Percentiles rank a stretch among this genome's conserved stretches.
Conservation (phyloP, 106 monocot species). For the Dendrobium huoshanense region DNA sequence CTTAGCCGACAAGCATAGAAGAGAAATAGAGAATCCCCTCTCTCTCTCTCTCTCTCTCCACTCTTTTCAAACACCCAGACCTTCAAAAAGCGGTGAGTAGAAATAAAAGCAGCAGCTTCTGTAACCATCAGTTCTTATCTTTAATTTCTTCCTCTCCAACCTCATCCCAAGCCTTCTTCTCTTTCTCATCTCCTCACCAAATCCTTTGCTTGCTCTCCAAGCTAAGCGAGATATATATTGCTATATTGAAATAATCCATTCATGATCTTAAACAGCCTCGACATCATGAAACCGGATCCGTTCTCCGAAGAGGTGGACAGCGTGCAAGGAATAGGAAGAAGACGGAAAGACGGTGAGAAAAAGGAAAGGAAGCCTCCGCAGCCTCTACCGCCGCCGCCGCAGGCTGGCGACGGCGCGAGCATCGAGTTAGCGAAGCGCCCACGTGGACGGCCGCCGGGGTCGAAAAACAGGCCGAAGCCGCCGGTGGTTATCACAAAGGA, state of each 20-base stretch:
- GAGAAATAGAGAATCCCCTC: too few relatives aligned
- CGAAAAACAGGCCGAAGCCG: slow-evolving; percentile 49
- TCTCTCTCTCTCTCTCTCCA: too few relatives aligned
- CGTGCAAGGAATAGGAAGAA: not conserved
- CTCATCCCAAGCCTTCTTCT: not conserved
- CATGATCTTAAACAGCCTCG: slow-evolving; percentile 1
- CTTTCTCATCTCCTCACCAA: not conserved
- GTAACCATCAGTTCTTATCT: not conserved
- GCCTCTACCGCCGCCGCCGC: not conserved
- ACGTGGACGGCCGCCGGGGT: slow-evolving; percentile 39
- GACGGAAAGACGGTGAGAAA: not conserved
- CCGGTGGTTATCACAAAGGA: slow-evolving; percentile 27
- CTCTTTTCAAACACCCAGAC: too few relatives aligned
- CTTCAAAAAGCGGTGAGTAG: too few relatives aligned
- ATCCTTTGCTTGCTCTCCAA: not conserved
- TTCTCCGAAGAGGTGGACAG: slow-evolving; percentile 5
- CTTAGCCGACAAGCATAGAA: too few relatives aligned
- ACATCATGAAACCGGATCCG: not conserved
- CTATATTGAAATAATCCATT: not conserved
- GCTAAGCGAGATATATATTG: too few relatives aligned
- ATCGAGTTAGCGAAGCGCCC: slow-evolving; percentile 30
- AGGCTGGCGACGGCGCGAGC: slow-evolving; percentile 24
- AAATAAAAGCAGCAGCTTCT: not conserved
- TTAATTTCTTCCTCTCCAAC: slow-evolving; percentile 4
- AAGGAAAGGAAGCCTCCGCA: not conserved